Evolutionary conservation across 495 filamentous ascomycete species (phyloP), one percentile per base, ranked within the genome.

Genomic region (Penicillium cataractarum): DNA sequence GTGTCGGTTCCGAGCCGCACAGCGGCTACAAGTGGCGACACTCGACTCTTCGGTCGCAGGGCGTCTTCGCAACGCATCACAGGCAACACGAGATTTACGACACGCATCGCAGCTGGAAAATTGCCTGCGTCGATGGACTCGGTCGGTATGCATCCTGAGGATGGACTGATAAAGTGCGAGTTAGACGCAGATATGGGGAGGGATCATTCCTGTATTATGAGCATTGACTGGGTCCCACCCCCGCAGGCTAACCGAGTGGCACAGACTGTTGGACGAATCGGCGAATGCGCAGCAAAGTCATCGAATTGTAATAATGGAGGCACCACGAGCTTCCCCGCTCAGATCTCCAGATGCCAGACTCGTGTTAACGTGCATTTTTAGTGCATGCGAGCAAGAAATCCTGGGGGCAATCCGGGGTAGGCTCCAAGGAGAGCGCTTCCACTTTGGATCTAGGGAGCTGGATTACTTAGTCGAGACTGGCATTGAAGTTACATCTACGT

Each of bases 91-190:
- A 44, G 65, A 67, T 31, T 60, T 67, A 40, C 65, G 65, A 21
- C 65, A 67, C 2, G 61, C 49, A 60, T 67, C 65, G 42, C 65
- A 67, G 52, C 65, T 67, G 7, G 65, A 67, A 27, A 64, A 67
- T 26, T 67, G 65, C 22, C 58, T 67, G 24, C 65, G 65, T 32
- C 65, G 65, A 9, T 57, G 61, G 9, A 51, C 57, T 9, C 57
- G 42, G 51, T 60, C 51, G 15, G 35, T 50, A n/a, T 64, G 55
- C 50, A 56, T 63, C 10, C 10, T 55, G 54, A 35, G 21, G 29
- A 0, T 29, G 17, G 33, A 21, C 13, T 37, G 21, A 33, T 29
- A n/a, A 27, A 22, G 19, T 46, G 42, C 2, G 17, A 12, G 46
- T n/a, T 9, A 12, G 31, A 37, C 31, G 17, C 31, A 35, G 50